Percentiles rank a stretch among this genome's conserved stretches.
Conservation (phyloP, 768 basidiomycete species). For the Lactifluus rugatus region DNA sequence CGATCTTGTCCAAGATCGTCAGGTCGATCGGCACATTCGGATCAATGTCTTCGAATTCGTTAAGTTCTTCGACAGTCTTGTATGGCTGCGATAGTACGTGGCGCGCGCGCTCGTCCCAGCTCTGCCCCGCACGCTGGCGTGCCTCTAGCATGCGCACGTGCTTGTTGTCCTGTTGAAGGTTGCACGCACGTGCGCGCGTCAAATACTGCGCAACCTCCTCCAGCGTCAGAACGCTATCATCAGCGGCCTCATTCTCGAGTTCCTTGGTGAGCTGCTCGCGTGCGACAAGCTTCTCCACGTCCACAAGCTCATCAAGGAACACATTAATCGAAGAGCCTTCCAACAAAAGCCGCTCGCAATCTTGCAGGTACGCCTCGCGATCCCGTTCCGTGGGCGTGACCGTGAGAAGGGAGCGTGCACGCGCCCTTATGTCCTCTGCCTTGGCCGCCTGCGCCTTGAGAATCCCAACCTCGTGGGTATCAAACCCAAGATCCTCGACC, state of each 20-base stretch:
- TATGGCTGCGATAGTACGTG: constrained; percentile 54
- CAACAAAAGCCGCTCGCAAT: constrained; percentile 61
- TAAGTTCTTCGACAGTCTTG: constrained; percentile 69
- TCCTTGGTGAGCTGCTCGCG: constrained; percentile 70
- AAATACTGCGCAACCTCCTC: constrained; percentile 71
- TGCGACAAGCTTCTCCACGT: constrained; percentile 73
- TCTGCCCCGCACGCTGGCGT: constrained; percentile 56
- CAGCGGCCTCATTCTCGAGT: constrained; percentile 54
- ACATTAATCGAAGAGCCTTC: constrained; percentile 73
- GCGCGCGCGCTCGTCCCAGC: constrained; percentile 70
- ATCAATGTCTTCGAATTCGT: constrained; percentile 59
- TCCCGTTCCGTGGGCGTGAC: constrained; percentile 34
- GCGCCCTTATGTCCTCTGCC: constrained; percentile 53
- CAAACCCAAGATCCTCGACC: constrained; percentile 75
- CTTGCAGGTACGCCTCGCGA: constrained; percentile 49
- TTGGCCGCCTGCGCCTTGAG: constrained; percentile 47
- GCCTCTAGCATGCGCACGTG: constrained; percentile 54
- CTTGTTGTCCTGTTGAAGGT: constrained; percentile 53
- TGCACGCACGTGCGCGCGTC: constrained; percentile 58
- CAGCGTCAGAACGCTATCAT: constrained; percentile 58
- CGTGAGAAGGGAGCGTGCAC: constrained; percentile 44
- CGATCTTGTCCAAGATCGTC: constrained; percentile 54
- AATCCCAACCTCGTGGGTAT: constrained; percentile 60
- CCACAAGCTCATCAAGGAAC: constrained; percentile 66
- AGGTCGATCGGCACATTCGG: constrained; percentile 60